Evolutionary conservation across 257 asterid genomes (phyloP).

Genomic region (Solanum ahanhuiri): DNA sequence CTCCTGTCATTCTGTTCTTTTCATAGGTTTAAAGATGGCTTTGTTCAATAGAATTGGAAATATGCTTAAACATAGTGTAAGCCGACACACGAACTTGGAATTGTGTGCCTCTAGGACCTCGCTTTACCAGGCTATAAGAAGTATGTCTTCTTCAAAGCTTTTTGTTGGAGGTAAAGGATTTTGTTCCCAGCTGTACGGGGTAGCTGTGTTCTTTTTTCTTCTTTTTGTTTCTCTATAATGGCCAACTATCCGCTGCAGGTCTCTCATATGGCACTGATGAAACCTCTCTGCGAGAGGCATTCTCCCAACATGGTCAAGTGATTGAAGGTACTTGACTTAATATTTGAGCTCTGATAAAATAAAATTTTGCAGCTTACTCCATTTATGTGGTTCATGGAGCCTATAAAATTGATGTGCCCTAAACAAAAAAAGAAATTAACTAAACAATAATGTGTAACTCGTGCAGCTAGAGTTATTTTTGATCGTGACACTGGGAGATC

Average conservation of each 20-base stretch:
- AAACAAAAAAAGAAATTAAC: not conserved
- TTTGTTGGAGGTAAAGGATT: slow-evolving; percentile 70
- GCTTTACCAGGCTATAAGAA: slow-evolving; percentile 62
- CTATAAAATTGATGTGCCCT: not conserved
- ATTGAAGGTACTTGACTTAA: slow-evolving; percentile 38
- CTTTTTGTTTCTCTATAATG: not conserved
- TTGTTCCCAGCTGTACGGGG: not conserved
- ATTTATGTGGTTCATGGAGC: not conserved
- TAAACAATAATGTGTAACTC: not conserved
- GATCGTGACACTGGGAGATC: slow-evolving; percentile 88
- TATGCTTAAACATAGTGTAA: slow-evolving; percentile 38
- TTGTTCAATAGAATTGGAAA: slow-evolving; percentile 56
- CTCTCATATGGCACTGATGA: slow-evolving; percentile 69
- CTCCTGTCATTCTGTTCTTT: not conserved
- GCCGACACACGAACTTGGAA: slow-evolving; percentile 32
- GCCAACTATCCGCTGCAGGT: slow-evolving; percentile 30
- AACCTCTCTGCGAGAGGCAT: slow-evolving; percentile 52
- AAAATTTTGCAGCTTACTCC: not conserved
- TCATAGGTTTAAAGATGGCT: slow-evolving; percentile 56
- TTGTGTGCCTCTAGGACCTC: slow-evolving; percentile 35
- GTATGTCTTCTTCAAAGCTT: slow-evolving; percentile 63
- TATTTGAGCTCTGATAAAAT: not conserved
- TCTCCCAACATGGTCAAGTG: slow-evolving; percentile 72
- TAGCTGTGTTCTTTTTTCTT: not conserved
- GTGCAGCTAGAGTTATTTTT: slow-evolving; percentile 59